Evolutionary conservation across 208 protist species (phyloP).

Genomic region (Lotmaria passim): DNA sequence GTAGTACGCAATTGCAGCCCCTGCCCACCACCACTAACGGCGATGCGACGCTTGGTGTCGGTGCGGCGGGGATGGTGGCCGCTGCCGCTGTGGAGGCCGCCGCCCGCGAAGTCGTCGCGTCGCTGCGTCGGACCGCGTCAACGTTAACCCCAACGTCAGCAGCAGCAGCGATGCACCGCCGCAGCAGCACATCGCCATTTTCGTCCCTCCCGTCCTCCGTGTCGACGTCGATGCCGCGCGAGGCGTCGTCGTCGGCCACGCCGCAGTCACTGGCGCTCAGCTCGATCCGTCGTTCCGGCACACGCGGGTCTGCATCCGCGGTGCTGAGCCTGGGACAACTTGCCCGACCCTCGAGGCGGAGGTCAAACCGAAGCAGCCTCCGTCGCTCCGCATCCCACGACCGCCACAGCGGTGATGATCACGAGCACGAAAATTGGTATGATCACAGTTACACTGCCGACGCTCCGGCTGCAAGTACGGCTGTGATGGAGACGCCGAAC

Average conservation of each 20-base stretch:
- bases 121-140: neutral
- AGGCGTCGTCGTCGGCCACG: slow-evolving; percentile 9
- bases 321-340: neutral
- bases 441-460: no score
- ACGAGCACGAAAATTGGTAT: neutral
- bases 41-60: neutral
- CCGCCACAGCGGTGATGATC: neutral
- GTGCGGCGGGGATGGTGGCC: slow-evolving; percentile 7
- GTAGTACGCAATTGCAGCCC: slow-evolving; percentile 30
- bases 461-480: neutral
- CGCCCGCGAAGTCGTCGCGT: neutral
- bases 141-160: neutral
- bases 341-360: neutral
- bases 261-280: slow-evolving; percentile 18
- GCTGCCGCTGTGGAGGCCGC: slow-evolving; percentile 2
- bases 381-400: neutral
- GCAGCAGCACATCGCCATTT: slow-evolving; percentile 3
- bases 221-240: slow-evolving; percentile 11
- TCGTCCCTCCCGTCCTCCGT: slow-evolving; percentile 6
- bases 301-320: neutral
- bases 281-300: slow-evolving; percentile 25
- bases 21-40: slow-evolving; percentile 9
- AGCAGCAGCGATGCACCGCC: neutral
- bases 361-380: neutral
- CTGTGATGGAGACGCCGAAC: slow-evolving; percentile 4